These are phyloP conservation scores for Rusavskia elegans DNA, from an alignment of 495 filamentous ascomycete genomes.

Conservation along the genomic window DNA sequence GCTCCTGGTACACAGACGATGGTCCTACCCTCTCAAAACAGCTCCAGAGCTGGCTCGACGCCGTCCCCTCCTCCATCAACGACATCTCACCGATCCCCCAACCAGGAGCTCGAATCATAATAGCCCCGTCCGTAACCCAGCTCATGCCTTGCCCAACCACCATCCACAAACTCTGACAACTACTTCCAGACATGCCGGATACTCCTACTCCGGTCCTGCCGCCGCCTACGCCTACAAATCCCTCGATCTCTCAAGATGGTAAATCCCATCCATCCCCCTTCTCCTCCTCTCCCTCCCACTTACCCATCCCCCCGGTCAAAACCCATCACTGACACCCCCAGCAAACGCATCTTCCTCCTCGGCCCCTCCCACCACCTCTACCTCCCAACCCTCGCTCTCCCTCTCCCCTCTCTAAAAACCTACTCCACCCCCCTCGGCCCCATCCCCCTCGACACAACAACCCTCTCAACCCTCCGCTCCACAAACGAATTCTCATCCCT, in stretches of 20 bases:
- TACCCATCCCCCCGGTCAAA: background rate
- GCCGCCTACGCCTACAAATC: conserved; percentile 92
- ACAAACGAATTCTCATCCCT: conserved; percentile 64
- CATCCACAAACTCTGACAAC: background rate
- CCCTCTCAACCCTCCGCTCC: conserved; percentile 43
- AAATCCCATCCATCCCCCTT: conserved; percentile 17
- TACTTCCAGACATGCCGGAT: conserved; percentile 69
- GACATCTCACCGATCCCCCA: conserved; percentile 46
- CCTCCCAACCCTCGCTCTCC: conserved; percentile 61
- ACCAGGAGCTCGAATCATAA: conserved; percentile 69
- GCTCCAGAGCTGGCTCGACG: conserved; percentile 64
- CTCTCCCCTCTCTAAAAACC: conserved; percentile 50
- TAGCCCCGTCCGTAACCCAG: conserved; percentile 54
- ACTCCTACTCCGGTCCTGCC: conserved; percentile 84
- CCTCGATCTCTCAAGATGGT: conserved; percentile 72
- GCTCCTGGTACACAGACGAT: conserved; percentile 73
- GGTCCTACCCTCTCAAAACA: conserved; percentile 42
- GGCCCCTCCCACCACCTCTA: conserved; percentile 87
- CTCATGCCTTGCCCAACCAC: no score
- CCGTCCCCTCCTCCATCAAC: conserved; percentile 50
- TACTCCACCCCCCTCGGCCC: conserved; percentile 81
- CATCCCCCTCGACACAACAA: conserved; percentile 53
- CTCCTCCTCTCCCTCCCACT: background rate
- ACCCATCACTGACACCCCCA: conserved; percentile 14
- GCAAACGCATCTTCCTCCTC: conserved; percentile 83